Evolutionary conservation across 2,329 filamentous ascomycete genomes (phyloP), one percentile per base, ranked within the genome.

Genomic region (Exophiala calicioides): DNA sequence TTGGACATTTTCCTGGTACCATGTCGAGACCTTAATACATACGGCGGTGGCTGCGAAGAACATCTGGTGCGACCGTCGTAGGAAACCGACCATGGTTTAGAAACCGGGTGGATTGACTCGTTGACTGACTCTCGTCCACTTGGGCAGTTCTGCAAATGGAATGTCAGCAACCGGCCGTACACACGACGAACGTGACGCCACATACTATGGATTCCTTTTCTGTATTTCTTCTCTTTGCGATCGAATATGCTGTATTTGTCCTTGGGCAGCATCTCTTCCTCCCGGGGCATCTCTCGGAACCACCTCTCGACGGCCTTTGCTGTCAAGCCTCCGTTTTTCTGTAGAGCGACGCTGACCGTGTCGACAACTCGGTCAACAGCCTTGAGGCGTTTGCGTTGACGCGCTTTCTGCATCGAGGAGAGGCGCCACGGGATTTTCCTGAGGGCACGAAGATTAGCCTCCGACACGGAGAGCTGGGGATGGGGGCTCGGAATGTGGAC

Each of bases 161-260:
- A 44, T n/a, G 54, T 48, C 33, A 47, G 26, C 12, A 36, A 44
- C 12, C 13, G n/a, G 20, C 21, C 31, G n/a, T n/a, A 18, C 15
- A 16, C 16, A 44, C 21, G 9, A 12, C 4, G 9, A 29, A 5
- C 9, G 10, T 8, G n/a, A 6, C n/a, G 16, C 24, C 46, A 82
- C 89, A 61, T 79, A 95, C 90, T 97, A 73, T 97, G 91, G 68
- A 98, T 90, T 45, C 90, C 88, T 81, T 98, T 98, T 66, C 93
- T 79, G 69, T 97, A 98, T 61, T 81, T 84, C 82, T 90, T 95
- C 68, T 87, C 90, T 71, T 97, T 96, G 61, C 90, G 84, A 70
- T 95, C 91, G 70, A 97, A 98, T 63, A 98, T 86, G 20, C 89
- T 95, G 74, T 98, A 98, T 74, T 98, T 98, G 74, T 98, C 93